These are phyloP conservation scores for Gigaspora rosea DNA, from an alignment of 192 early-diverging fungal species.

Conservation along the genomic window DNA sequence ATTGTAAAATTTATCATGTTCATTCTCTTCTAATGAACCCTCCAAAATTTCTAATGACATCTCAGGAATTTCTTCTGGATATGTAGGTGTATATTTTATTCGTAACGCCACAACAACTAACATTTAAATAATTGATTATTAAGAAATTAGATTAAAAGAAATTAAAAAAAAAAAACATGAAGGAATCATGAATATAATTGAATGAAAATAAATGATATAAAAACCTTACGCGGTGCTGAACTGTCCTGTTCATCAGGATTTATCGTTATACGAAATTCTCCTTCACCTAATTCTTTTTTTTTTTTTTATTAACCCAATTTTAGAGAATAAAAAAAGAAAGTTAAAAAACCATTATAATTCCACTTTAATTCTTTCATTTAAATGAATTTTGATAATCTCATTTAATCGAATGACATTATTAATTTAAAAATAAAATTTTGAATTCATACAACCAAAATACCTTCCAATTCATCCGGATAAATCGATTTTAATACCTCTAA, in stretches of 20 bases:
- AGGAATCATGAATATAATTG: too few species aligned
- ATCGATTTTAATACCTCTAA: constrained; percentile 80
- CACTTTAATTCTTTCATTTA: too few species aligned
- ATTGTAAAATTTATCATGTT: constrained; percentile 41
- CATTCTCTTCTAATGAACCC: constrained; percentile 42
- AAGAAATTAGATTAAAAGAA: neutral
- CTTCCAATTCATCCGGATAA: constrained; percentile 75
- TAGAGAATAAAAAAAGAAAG: too few species aligned
- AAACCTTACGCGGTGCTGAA: constrained; percentile 52
- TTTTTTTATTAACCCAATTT: neutral
- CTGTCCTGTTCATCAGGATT: constrained; percentile 67
- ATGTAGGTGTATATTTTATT: constrained; percentile 70
- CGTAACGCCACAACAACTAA: constrained; percentile 51
- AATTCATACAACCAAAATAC: constrained; percentile 39
- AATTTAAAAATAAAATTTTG: too few species aligned
- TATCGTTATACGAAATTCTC: constrained; percentile 62
- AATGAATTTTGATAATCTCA: too few species aligned
- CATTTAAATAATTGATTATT: neutral
- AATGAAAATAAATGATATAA: neutral
- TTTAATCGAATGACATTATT: too few species aligned
- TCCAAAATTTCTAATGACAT: constrained; percentile 60
- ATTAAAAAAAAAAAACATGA: neutral
- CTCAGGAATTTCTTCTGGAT: constrained; percentile 70
- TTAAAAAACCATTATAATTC: too few species aligned
- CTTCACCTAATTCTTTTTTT: constrained; percentile 32